phyloP scores from a whole-genome alignment of 768 basidiomycete genomes.

The Tulasnella sp. region DNA sequence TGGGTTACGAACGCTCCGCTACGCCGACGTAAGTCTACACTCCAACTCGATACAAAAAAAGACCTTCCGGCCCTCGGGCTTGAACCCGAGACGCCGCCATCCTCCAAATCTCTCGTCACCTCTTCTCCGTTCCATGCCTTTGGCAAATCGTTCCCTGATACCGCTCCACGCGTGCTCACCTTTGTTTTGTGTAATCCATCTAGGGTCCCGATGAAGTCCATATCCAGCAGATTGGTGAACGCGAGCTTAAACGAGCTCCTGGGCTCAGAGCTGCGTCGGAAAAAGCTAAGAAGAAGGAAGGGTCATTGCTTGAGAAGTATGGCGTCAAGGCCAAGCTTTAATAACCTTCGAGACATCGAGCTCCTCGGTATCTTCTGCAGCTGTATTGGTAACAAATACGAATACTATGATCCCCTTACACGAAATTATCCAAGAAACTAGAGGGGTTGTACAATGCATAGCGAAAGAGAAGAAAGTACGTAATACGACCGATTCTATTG shows the following conservation, averaged over 20 bases:
- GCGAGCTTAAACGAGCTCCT: constrained; percentile 74
- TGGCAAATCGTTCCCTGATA: neutral
- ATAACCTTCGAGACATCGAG: neutral
- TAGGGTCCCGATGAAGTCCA: constrained; percentile 58
- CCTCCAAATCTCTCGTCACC: neutral
- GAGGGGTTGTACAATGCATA: neutral
- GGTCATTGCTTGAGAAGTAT: constrained; percentile 32
- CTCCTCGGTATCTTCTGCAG: neutral
- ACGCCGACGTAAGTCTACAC: constrained; percentile 61
- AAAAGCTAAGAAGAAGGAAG: constrained; percentile 54
- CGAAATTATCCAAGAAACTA: neutral
- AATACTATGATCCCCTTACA: neutral
- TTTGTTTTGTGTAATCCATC: neutral
- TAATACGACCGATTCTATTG: neutral
- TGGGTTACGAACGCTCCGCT: constrained; percentile 73
- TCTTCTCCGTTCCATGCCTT: constrained; percentile 19
- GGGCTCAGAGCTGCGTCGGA: constrained; percentile 47
- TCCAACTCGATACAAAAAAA: neutral
- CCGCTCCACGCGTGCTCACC: constrained; percentile 9
- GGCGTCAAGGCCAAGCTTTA: constrained; percentile 20
- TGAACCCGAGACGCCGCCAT: neutral
- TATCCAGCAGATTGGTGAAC: constrained; percentile 88
- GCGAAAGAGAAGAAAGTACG: neutral
- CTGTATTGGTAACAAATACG: neutral
- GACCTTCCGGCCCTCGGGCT: neutral